Base-by-base conservation (phyloP, 768 basidiomycete genomes). In the Trametes villosa region DNA sequence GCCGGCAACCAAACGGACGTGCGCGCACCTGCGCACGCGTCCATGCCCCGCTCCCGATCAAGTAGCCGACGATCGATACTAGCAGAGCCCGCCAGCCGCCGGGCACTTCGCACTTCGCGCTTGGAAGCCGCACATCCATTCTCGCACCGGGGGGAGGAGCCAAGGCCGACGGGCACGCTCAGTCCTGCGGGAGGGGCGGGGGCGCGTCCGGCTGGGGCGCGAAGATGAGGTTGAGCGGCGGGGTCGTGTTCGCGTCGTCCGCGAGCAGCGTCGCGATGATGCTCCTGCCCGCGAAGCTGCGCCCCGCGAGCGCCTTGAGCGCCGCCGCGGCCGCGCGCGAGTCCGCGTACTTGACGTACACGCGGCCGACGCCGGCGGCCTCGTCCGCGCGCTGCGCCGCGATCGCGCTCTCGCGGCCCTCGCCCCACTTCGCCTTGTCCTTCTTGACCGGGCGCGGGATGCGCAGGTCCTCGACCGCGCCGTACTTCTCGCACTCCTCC, bases 301-400 rank as follows among this genome's bases (percentile, higher is more conserved):
- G 82, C 34, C 96, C 97, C 30, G 96, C 97, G 60, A 99, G 82
- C 40, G 87, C 85, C 72, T 91, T 90, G 72, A 98, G 81, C 24
- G 91, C 97, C 59, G 73, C 77, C 33, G 80, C 79, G 18, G 94
- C 92, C 45, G 83, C 79, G 15, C 79, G 78, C 26, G 87, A 72
- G 22, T 87, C 79, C 46, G 67, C 69, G 71, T 91, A 99, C 78
- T 93, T 90, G 63, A 99, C 95, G 72, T 96, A 98, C 15, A 99
- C 97, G 50, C 95, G 84, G 42, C 97, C 96, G 22, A 99, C 94
- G 53, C 96, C 97, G 2, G 91, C 82, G 30, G 90, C 92, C 72
- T 97, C 95, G 72, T 96, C 95, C 42, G 82, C 80, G 34, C 88
- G 85, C 60, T 83, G 82, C 30, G 86, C 88, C 67, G 91, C 89